Evolutionary conservation across 805 yeast genomes (phyloP).

Genomic region (Maudiozyma saulgeensis): DNA sequence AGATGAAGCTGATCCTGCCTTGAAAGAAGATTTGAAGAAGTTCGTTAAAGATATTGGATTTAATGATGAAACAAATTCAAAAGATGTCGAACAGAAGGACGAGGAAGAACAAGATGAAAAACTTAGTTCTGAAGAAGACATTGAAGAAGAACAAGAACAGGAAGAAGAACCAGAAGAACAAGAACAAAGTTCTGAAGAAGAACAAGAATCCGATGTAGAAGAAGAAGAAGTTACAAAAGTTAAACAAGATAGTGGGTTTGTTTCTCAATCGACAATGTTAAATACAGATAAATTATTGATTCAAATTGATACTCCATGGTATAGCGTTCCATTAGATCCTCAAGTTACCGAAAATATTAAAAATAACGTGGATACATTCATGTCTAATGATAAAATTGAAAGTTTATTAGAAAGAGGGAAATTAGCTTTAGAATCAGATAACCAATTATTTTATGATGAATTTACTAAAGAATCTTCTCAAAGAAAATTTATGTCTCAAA

Average conservation of each 20-base stretch:
- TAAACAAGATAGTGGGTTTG: slow-evolving; percentile 24
- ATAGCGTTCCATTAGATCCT: slow-evolving; percentile 41
- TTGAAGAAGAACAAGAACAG: slow-evolving; percentile 14
- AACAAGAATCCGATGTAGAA: slow-evolving; percentile 22
- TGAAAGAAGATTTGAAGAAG: slow-evolving; percentile 45
- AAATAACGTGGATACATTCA: slow-evolving; percentile 13
- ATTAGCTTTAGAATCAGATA: slow-evolving; percentile 57
- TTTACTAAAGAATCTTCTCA: slow-evolving; percentile 70
- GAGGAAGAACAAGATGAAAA: slow-evolving; percentile 15
- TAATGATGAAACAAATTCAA: slow-evolving; percentile 30
- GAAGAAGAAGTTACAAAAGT: slow-evolving; percentile 17
- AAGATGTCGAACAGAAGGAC: slow-evolving; percentile 27
- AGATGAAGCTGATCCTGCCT: slow-evolving; percentile 28
- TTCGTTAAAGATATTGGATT: slow-evolving; percentile 67
- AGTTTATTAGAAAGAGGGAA: slow-evolving; percentile 59
- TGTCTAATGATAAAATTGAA: slow-evolving; percentile 46
- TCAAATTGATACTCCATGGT: slow-evolving; percentile 70
- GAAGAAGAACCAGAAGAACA: slow-evolving; percentile 13
- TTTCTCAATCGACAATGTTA: slow-evolving; percentile 33
- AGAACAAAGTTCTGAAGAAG: slow-evolving; percentile 13
- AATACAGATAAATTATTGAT: slow-evolving; percentile 46
- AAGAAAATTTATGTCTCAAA: slow-evolving; percentile 78
- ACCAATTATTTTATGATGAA: slow-evolving; percentile 59
- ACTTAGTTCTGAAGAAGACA: slow-evolving; percentile 11
- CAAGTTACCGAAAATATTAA: slow-evolving; percentile 15